phyloP scores from a whole-genome alignment of 2,329 filamentous ascomycete species.

The Fusarium cyanostomum region DNA sequence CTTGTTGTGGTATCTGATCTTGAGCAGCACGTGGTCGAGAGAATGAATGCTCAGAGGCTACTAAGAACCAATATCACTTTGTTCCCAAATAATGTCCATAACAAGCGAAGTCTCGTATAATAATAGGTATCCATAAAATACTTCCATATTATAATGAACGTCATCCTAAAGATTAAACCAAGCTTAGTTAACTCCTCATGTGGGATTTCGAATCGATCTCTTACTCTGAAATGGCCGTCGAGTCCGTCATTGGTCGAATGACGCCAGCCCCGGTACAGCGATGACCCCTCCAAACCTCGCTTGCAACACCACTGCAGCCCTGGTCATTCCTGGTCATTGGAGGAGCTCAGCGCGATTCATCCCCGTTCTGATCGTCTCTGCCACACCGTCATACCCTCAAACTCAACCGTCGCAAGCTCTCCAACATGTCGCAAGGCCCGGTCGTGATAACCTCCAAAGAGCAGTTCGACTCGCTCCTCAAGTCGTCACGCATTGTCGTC shows the following conservation, averaged over 20 bases:
- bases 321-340: constrained; percentile 37
- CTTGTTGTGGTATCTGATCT: not conserved
- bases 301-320: constrained; percentile 9
- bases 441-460: constrained; percentile 57
- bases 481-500: constrained; percentile 80
- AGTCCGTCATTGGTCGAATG: constrained; percentile 31
- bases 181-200: too few relatives aligned
- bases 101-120: too few relatives aligned
- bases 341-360: constrained; percentile 33
- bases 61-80: too few relatives aligned
- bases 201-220: too few relatives aligned
- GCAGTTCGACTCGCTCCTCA: constrained; percentile 75
- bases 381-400: constrained; percentile 37
- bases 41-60: too few relatives aligned
- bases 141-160: too few relatives aligned
- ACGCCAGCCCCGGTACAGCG: constrained; percentile 43
- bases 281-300: constrained; percentile 36
- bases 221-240: not conserved
- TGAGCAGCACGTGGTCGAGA: too few relatives aligned
- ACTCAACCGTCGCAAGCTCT: constrained; percentile 29
- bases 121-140: not conserved
- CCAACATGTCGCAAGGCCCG: constrained; percentile 45
- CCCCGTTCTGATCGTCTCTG: constrained; percentile 32
- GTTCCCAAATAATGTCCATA: too few relatives aligned
- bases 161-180: too few relatives aligned